Evolutionary conservation across 306 rosid species (phyloP), one percentile per base, ranked within the genome.

Genomic region (Gillenia trifoliata): DNA sequence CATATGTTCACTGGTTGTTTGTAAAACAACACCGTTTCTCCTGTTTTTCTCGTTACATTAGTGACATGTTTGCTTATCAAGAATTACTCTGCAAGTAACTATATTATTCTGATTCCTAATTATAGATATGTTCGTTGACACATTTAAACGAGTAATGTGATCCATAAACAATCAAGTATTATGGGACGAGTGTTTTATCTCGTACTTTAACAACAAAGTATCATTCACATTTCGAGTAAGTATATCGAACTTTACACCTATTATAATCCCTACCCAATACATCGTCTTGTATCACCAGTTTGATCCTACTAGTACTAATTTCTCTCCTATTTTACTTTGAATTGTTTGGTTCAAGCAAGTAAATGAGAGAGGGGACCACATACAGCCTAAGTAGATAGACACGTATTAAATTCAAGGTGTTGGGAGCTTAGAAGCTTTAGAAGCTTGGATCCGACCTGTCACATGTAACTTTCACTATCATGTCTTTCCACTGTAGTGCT

Each of bases 401-500:
- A 62, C 74, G 66, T 73, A 77, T 79, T 67, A 55, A 60, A 77
- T 36, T 50, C 34, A 47, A 2, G 73, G 69, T 34, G 17, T 64
- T 64, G 45, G 11, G 17, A 78, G 81, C 70, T 8, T 68, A 2
- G 5, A 11, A 8, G 17, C 52, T 47, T 45, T 45, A 13, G 52
- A 4, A 15, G 45, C 16, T 38, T 40, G 45, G 47, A n/a, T n/a
- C n/a, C n/a, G n/a, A 72, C 72, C 67, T 36, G 60, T 85, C 89
- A 80, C 91, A 78, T 83, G 89, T 74, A 61, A 36, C 78, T 76
- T 72, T 79, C 82, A 28, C 73, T 19, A 41, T 28, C 76, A 19
- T 60, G 45, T 72, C 43, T 60, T 72, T 28, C 57, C 8, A 56
- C 54, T 71, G 1, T 16, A 19, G 57, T 77, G 41, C 77, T 62